These are phyloP conservation scores for Trametes cingulata DNA, from an alignment of 768 basidiomycete genomes.

Conservation along the genomic window DNA sequence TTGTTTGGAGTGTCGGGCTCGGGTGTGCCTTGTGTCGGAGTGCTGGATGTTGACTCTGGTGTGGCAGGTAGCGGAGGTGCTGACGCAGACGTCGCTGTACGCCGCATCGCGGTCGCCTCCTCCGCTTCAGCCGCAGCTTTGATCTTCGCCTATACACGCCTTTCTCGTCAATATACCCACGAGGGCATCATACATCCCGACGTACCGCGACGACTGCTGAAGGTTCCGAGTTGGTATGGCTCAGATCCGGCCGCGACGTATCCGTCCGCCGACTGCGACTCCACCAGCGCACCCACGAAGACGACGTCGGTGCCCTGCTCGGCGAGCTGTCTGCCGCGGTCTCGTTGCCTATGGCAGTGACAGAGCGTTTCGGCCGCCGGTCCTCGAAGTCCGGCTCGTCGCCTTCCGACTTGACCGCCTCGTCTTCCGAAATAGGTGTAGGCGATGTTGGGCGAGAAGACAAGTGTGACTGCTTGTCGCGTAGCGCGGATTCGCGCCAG, in stretches of 20 bases:
- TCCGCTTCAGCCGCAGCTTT: neutral
- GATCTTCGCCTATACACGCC: slow-evolving; percentile 1
- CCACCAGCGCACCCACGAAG: slow-evolving; percentile 89
- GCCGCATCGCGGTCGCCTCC: neutral
- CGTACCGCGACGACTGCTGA: neutral
- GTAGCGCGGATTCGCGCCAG: slow-evolving; percentile 57
- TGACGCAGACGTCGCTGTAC: slow-evolving; percentile 9
- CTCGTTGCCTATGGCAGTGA: slow-evolving; percentile 9
- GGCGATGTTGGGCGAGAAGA: slow-evolving; percentile 41
- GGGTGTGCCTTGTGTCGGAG: neutral
- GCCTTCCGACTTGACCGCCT: slow-evolving; percentile 32
- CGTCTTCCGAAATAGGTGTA: slow-evolving; percentile 36
- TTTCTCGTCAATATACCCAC: neutral
- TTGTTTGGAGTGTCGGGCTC: slow-evolving; percentile 30
- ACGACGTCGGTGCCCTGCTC: slow-evolving; percentile 44
- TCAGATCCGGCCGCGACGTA: slow-evolving; percentile 22
- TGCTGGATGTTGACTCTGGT: slow-evolving; percentile 1
- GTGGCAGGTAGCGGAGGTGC: slow-evolving; percentile 8
- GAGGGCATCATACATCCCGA: neutral
- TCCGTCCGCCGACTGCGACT: slow-evolving; percentile 47
- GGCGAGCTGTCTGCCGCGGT: slow-evolving; percentile 20
- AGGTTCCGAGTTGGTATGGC: slow-evolving; percentile 23
- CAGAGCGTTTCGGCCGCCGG: slow-evolving; percentile 5
- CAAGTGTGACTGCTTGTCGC: slow-evolving; percentile 25
- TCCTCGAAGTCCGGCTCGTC: slow-evolving; percentile 19